Conservation (phyloP, 2,329 filamentous ascomycete genomes). For the Aureobasidium vineae region DNA sequence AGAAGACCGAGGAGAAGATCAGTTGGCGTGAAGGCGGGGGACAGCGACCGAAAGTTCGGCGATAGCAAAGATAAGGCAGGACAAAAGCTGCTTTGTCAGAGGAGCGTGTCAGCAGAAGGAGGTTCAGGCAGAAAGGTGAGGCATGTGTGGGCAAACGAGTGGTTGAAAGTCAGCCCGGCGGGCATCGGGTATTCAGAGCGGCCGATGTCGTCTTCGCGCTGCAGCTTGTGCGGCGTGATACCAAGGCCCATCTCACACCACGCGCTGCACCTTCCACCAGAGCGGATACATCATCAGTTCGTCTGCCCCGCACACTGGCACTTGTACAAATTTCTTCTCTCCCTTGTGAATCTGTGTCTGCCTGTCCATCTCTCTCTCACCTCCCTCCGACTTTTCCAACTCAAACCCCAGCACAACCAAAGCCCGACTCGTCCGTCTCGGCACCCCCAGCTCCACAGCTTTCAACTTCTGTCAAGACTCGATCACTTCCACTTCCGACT, state of each 20-base stretch:
- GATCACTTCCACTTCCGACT: conserved; percentile 5
- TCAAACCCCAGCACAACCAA: neutral
- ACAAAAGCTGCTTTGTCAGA: conserved; percentile 9
- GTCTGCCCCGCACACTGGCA: neutral
- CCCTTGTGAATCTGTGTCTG: neutral
- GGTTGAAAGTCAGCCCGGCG: conserved; percentile 17
- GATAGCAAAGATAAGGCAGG: conserved; percentile 23
- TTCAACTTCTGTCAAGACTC: conserved; percentile 5
- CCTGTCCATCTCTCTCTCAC: neutral
- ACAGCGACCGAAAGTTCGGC: neutral
- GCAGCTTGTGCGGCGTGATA: conserved; percentile 14
- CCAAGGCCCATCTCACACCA: conserved; percentile 20
- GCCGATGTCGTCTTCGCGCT: conserved; percentile 22
- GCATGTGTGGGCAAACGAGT: conserved; percentile 12
- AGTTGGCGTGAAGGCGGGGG: neutral
- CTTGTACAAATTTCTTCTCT: conserved; percentile 22
- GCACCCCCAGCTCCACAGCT: conserved; percentile 21
- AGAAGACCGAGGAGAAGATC: conserved; percentile 19
- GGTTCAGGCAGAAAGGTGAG: neutral
- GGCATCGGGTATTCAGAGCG: conserved; percentile 2
- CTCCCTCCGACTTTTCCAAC: neutral
- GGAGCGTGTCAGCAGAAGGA: neutral
- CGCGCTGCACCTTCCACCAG: neutral
- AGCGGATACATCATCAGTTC: neutral
- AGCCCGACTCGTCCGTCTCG: conserved; percentile 8